A percentile compares a stretch with the other conserved stretches of the same genome.
phyloP scores from a whole-genome alignment of 306 rosid genomes.

The Trifolium pratense region DNA sequence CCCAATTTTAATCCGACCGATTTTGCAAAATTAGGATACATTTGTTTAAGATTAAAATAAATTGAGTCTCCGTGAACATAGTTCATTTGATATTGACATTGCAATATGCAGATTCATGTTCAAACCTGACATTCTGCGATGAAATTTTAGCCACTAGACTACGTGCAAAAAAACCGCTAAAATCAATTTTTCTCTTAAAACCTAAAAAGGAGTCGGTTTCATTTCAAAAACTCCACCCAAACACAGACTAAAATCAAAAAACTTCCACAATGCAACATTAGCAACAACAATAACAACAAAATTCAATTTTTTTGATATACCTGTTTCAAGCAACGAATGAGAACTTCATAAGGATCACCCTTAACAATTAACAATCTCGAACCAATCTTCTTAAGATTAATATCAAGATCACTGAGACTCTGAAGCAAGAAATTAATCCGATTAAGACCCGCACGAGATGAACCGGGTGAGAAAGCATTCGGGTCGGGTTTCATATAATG shows the following conservation, averaged over 20 bases:
- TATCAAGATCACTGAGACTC: conserved; percentile 72
- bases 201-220: no score
- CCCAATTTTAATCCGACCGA: no score
- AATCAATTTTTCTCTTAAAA: no score
- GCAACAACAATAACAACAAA: background rate
- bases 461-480: conserved; percentile 57
- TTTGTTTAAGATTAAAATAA: no score
- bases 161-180: no score
- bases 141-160: no score
- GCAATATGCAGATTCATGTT: no score
- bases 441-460: conserved; percentile 69
- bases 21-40: no score
- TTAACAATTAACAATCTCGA: conserved; percentile 72
- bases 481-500: conserved; percentile 87
- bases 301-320: conserved; percentile 34
- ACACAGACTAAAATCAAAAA: background rate
- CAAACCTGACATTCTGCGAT: no score
- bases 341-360: conserved; percentile 73
- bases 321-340: conserved; percentile 73
- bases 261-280: background rate
- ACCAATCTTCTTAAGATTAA: conserved; percentile 71
- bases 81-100: no score
- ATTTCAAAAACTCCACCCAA: no score
- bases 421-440: conserved; percentile 75
- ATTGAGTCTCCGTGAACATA: no score